Base-by-base conservation (phyloP, 2,329 filamentous ascomycete species). In the Monilinia fructigena region DNA sequence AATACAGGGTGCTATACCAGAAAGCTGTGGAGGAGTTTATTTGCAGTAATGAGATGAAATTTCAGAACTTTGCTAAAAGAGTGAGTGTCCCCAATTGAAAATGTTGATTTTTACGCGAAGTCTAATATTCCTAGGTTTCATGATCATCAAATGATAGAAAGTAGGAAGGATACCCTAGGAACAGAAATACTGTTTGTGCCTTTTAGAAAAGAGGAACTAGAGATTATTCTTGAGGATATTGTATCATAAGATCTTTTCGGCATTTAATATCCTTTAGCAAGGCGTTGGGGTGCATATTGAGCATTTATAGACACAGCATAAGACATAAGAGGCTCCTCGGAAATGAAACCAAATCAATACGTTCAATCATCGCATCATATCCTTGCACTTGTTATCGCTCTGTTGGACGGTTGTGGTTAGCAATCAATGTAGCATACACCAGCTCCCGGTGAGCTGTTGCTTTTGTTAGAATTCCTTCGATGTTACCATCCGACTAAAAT, bases 11-110 rank as follows among this genome's bases (percentile, higher is more conserved):
- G 72, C 78, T 99, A 70, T 99, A 98, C 75, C 93, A 96, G 76
- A 97, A 97, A 80, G 93, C 95, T 2, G 90, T 94, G 6, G 93
- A 97, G 78, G 93, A 97, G 75, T 98, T 99, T 77, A 95, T 99
- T 60, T 97, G 94, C 77, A 95, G 91, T 72, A 97, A 91, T 68
- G 95, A 98, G 80, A 93, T 98, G 85, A 93, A 93, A 92, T 69
- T 98, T 98, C 80, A 85, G 95, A 68, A 97, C 93, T 35, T 77
- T 99, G 75, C 79, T 99, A 69, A 98, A 98, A 79, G 95, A 99
- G 85, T 95, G 78, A 69, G 86, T 79, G 47, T 23, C 28, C 55
- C 60, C 55, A 63, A 8, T 18, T 4, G 38, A 47, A 38, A 14
- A 11, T 23, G 48, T 26, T 2, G 2, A 62, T 47, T 59, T 74